Conservation (phyloP, 2,329 filamentous ascomycete species). For the Neonectria sp. region DNA sequence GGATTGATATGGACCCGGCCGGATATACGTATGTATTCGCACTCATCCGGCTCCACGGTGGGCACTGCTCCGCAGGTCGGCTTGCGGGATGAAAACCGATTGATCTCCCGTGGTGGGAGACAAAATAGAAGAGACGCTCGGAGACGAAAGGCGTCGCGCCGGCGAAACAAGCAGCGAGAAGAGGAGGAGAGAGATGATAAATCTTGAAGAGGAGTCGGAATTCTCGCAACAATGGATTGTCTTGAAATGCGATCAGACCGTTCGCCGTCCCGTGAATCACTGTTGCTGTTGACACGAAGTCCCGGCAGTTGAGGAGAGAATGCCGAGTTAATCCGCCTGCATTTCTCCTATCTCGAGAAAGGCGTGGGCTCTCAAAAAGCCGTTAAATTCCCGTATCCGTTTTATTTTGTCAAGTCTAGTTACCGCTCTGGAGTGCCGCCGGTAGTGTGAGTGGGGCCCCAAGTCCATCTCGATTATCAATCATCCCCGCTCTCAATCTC, state of each 20-base stretch:
- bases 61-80: slow-evolving; percentile 3
- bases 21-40: slow-evolving; percentile 19
- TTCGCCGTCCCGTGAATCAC: slow-evolving; percentile 6
- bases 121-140: slow-evolving; percentile 19
- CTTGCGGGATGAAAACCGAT: slow-evolving; percentile 27
- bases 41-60: slow-evolving; percentile 19
- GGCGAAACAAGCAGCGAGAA: neutral
- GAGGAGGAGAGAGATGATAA: neutral
- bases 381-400: neutral
- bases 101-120: slow-evolving; percentile 8
- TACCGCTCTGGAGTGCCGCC: neutral
- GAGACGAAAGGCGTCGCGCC: slow-evolving; percentile 9
- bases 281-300: neutral
- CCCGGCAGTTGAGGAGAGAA: slow-evolving; percentile 4
- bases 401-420: slow-evolving; percentile 27
- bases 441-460: slow-evolving; percentile 20
- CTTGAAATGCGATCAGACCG: neutral
- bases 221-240: neutral
- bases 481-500: slow-evolving; percentile 27
- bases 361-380: neutral
- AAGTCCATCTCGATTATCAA: slow-evolving; percentile 34
- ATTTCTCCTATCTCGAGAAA: neutral
- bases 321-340: neutral
- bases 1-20: slow-evolving; percentile 10
- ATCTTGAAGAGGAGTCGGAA: neutral